Percentiles rank a stretch among this genome's conserved stretches.
These are phyloP conservation scores for Meyerozyma smithsonii DNA, from an alignment of 1,139 yeast species.

Conservation along the genomic window DNA sequence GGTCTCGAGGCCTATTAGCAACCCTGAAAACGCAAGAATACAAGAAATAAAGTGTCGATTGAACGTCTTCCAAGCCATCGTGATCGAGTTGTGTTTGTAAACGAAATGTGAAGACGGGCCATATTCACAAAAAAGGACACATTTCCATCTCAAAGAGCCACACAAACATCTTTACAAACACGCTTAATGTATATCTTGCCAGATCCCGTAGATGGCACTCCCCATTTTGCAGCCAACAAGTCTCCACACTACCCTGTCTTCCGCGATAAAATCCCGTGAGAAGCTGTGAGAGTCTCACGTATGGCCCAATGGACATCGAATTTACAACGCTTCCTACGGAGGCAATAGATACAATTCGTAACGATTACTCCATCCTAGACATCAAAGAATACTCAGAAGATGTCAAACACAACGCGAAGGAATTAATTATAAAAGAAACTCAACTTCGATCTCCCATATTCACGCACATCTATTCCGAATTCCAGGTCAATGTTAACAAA, in stretches of 20 bases:
- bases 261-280: too few species aligned
- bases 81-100: conserved; percentile 9
- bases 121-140: too few species aligned
- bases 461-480: conserved; percentile 26
- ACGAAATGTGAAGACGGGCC: too few species aligned
- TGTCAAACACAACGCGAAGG: neutral
- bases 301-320: neutral
- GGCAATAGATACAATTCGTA: neutral
- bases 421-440: conserved; percentile 27
- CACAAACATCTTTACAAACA: neutral
- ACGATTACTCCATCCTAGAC: conserved; percentile 10
- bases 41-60: conserved; percentile 14
- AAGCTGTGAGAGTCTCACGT: too few species aligned
- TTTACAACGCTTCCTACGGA: neutral
- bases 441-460: conserved; percentile 35
- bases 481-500: conserved; percentile 29
- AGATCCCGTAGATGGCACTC: too few species aligned
- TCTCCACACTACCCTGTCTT: neutral
- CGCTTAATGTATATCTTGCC: neutral
- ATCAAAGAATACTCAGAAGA: conserved; percentile 7
- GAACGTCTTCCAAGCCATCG: conserved; percentile 14
- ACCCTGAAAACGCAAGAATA: conserved; percentile 23
- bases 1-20: conserved; percentile 29
- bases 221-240: conserved; percentile 1
- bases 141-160: too few species aligned